phyloP scores from a whole-genome alignment of 2,329 filamentous ascomycete genomes.

The Ascochyta koolunga region DNA sequence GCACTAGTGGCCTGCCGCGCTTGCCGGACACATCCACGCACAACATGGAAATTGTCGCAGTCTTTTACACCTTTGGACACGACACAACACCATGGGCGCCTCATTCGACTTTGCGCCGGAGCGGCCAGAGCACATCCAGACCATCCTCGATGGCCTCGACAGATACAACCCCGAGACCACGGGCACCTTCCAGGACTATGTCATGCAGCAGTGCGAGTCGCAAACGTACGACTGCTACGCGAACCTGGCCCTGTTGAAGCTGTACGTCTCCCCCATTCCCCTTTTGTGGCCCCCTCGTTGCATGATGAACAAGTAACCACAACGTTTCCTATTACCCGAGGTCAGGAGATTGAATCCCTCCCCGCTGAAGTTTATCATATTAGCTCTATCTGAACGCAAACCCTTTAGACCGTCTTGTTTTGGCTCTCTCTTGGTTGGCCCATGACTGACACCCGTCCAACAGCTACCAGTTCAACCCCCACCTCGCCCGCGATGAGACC shows the following conservation, averaged over 20 bases:
- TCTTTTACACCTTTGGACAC: slow-evolving; percentile 3
- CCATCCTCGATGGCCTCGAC: slow-evolving; percentile 95
- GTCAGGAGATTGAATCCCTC: slow-evolving; percentile 64
- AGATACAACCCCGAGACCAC: slow-evolving; percentile 99
- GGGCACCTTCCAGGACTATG: slow-evolving; percentile 89
- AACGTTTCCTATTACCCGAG: slow-evolving; percentile 99
- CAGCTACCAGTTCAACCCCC: slow-evolving; percentile 99
- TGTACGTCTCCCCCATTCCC: slow-evolving; percentile 69
- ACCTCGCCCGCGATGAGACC: slow-evolving; percentile 94
- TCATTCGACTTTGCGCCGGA: slow-evolving; percentile 88
- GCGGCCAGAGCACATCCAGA: slow-evolving; percentile 88
- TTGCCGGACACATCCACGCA: slow-evolving; percentile 15
- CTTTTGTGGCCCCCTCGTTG: slow-evolving; percentile 20
- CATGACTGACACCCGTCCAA: slow-evolving; percentile 22
- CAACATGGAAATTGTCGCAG: slow-evolving; percentile 14
- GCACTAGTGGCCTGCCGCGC: slow-evolving; percentile 15
- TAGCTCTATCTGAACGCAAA: slow-evolving; percentile 73
- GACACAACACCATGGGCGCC: slow-evolving; percentile 51
- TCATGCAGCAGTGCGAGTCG: slow-evolving; percentile 91
- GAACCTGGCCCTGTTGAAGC: slow-evolving; percentile 92
- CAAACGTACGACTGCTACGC: slow-evolving; percentile 95
- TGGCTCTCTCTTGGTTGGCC: background rate
- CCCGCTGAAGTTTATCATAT: slow-evolving; percentile 71
- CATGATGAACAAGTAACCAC: slow-evolving; percentile 75
- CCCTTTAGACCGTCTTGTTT: background rate